These are phyloP conservation scores for Sanguinoderma infundibulare DNA, from an alignment of 1,284 basidiomycete genomes.

Conservation along the genomic window DNA sequence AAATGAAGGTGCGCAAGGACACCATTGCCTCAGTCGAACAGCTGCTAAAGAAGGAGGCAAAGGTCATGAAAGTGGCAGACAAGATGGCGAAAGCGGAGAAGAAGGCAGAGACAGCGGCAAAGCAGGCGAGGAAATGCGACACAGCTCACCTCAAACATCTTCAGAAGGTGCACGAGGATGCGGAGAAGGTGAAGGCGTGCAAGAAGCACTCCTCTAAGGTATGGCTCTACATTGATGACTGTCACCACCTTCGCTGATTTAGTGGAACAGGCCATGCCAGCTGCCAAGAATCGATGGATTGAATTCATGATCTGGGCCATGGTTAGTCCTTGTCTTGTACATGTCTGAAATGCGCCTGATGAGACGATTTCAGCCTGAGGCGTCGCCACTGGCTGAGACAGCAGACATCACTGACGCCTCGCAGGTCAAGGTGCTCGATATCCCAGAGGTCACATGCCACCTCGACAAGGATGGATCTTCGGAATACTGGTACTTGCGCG, in stretches of 20 bases:
- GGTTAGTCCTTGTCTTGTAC: background rate
- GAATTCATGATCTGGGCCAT: background rate
- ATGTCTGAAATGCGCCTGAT: background rate
- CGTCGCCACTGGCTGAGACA: background rate
- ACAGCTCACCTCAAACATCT: background rate
- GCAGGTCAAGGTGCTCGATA: background rate
- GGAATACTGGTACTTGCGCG: background rate
- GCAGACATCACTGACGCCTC: background rate
- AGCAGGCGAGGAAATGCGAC: background rate
- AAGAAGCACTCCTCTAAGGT: background rate
- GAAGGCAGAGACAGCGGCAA: background rate
- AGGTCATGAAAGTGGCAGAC: no score
- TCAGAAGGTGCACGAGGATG: background rate
- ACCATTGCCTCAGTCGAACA: no score
- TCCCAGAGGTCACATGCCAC: background rate
- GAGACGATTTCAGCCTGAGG: background rate
- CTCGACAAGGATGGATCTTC: background rate
- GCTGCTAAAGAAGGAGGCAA: background rate
- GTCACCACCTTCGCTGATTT: background rate
- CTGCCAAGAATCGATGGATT: no score
- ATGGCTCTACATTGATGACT: background rate
- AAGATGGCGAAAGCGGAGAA: background rate
- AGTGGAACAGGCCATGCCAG: background rate
- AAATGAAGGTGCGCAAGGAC: no score
- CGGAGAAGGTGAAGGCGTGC: no score